Percentiles rank a stretch among this genome's conserved stretches.
Conservation (phyloP, 257 asterid species). For the Jacaranda mimosifolia region DNA sequence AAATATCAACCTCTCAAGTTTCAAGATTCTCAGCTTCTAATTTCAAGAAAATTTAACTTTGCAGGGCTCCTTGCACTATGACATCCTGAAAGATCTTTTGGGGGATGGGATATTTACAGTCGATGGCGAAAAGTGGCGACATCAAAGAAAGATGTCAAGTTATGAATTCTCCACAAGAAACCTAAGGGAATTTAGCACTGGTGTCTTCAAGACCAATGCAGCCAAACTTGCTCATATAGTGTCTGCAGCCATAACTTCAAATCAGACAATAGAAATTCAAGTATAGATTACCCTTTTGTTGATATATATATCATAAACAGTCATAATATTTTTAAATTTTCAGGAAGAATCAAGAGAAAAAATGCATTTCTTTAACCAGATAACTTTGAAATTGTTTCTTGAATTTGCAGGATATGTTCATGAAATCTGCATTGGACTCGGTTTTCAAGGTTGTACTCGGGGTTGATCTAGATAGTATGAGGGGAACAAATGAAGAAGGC, state of each 20-base stretch:
- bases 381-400: no score
- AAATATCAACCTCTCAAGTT: no score
- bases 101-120: conserved; percentile 78
- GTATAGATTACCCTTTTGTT: conserved; percentile 25
- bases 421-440: conserved; percentile 75
- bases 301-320: not conserved
- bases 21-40: no score
- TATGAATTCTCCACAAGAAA: conserved; percentile 69
- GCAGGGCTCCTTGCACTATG: conserved; percentile 63
- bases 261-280: conserved; percentile 57
- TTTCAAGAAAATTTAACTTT: not conserved
- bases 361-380: no score
- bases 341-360: no score
- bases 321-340: no score
- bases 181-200: conserved; percentile 69
- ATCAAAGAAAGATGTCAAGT: conserved; percentile 70
- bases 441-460: conserved; percentile 73
- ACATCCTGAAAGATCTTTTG: conserved; percentile 58
- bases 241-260: conserved; percentile 44
- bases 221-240: conserved; percentile 55
- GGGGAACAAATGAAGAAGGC: conserved; percentile 54
- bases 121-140: conserved; percentile 70
- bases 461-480: conserved; percentile 63
- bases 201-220: conserved; percentile 60
- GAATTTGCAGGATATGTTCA: conserved; percentile 62